Evolutionary conservation across 805 yeast species (phyloP), one percentile per base, ranked within the genome.

Genomic region (Diddensiella caesifluorescens): DNA sequence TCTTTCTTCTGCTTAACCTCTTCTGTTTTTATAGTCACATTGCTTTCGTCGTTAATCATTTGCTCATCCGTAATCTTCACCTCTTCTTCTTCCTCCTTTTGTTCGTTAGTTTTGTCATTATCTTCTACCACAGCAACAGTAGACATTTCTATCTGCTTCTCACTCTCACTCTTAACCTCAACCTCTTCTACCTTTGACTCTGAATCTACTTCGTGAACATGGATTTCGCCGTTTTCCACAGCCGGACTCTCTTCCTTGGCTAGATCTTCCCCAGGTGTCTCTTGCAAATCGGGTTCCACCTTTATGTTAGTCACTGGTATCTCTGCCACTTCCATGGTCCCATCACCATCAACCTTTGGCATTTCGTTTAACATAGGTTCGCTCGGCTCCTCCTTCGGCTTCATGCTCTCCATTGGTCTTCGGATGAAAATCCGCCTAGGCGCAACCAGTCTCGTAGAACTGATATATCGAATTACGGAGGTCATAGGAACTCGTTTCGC

Each of bases 401-500:
- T 29, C 21, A 34, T 39, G 9, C 27, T 39, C 41, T 41, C 56
- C 42, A 34, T 46, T 25, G 41, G 39, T 41, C 23, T 47, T 34
- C 47, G 38, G 15, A 38, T 40, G 41, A 45, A 48, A n/a, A 53
- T 45, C 22, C 50, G 38, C 26, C 67, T 51, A 0, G 95, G 88
- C 0, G 82, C 70, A 2, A 84, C 72, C 28, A 58, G 69, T 15
- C 68, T 62, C n/a, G 73, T 73, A 34, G 57, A 52, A 37, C 80
- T 71, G 3, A 62, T 56, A 35, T 74, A 69, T 35, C 86, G 66
- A 7, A 87, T 57, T 6, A 80, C 77, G 41, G 83, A 73, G 2
- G 67, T 67, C 51, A 92, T 62, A 53, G 75, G 77, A 31, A 67
- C 68, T 48, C 89, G 75, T 52, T 72, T 77, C 55, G 81, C 81